Percentiles rank a stretch among this genome's conserved stretches.
Conservation (phyloP, 768 basidiomycete genomes). For the Boletus subparvulus region DNA sequence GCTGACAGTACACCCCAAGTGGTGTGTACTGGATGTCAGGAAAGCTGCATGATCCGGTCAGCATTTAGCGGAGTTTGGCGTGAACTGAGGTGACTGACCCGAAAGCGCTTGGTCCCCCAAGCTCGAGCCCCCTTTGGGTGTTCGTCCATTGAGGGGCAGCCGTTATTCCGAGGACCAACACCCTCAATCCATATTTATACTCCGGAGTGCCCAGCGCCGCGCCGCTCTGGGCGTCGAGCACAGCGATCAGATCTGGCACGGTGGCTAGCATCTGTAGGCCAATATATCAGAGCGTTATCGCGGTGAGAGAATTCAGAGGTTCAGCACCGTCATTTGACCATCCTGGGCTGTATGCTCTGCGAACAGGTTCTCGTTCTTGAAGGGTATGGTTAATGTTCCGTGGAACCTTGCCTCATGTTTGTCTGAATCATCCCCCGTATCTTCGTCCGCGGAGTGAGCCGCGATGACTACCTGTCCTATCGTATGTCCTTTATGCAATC, state of each 20-base stretch:
- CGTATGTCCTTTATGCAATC: conserved; percentile 40
- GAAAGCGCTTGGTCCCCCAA: conserved; percentile 55
- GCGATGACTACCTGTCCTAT: conserved; percentile 38
- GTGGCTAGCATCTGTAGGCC: conserved; percentile 44
- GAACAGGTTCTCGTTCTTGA: conserved; percentile 63
- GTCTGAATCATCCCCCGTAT: conserved; percentile 26
- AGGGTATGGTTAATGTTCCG: conserved; percentile 48
- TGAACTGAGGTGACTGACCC: conserved; percentile 35
- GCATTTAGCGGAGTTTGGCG: neutral
- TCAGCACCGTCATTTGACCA: conserved; percentile 22
- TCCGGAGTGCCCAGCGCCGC: conserved; percentile 62
- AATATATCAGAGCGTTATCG: neutral
- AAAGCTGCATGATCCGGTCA: conserved; percentile 23
- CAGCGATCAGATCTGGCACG: conserved; percentile 66
- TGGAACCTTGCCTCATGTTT: conserved; percentile 21
- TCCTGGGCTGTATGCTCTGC: conserved; percentile 41
- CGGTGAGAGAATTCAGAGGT: neutral
- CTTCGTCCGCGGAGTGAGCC: conserved; percentile 28
- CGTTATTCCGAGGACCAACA: conserved; percentile 47
- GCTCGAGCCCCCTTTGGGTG: conserved; percentile 46
- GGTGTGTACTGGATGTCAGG: conserved; percentile 36
- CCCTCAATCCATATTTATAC: conserved; percentile 59
- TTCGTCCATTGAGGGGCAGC: conserved; percentile 57
- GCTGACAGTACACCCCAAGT: conserved; percentile 42
- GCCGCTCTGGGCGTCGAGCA: conserved; percentile 63